phyloP scores from a whole-genome alignment of 441 rosid species.

The Corymbia calophylla region DNA sequence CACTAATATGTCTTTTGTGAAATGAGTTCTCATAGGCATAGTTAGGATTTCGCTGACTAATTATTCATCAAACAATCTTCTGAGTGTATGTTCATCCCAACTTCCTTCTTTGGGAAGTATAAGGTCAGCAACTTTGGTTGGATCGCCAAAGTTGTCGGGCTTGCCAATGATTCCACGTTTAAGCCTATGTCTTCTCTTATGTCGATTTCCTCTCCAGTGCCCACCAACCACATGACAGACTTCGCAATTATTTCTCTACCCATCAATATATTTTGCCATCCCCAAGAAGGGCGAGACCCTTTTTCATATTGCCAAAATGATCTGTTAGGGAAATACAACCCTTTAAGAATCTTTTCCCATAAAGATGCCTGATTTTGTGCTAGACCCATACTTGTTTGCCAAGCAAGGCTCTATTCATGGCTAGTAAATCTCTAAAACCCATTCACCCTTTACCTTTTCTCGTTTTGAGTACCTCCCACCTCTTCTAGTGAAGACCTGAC shows the following conservation, averaged over 20 bases:
- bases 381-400: not conserved
- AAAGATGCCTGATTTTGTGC: too few species aligned
- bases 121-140: not conserved
- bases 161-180: not conserved
- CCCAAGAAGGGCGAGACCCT: not conserved
- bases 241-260: fast-evolving
- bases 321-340: too few species aligned
- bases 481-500: not conserved
- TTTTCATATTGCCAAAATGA: too few species aligned
- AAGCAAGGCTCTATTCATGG: not conserved
- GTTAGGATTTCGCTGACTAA: fast-evolving
- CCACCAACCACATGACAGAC: fast-evolving
- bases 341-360: too few species aligned
- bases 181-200: not conserved
- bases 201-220: fast-evolving
- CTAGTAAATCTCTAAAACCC: not conserved
- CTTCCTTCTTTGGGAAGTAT: not conserved
- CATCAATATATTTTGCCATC: not conserved
- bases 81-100: not conserved
- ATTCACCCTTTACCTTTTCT: too few species aligned
- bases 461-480: not conserved
- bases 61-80: not conserved
- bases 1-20: not conserved
- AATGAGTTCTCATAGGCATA: not conserved
- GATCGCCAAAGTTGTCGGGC: fast-evolving